Base-by-base conservation (phyloP, 805 yeast species). In the Ogataea nonfermentans region DNA sequence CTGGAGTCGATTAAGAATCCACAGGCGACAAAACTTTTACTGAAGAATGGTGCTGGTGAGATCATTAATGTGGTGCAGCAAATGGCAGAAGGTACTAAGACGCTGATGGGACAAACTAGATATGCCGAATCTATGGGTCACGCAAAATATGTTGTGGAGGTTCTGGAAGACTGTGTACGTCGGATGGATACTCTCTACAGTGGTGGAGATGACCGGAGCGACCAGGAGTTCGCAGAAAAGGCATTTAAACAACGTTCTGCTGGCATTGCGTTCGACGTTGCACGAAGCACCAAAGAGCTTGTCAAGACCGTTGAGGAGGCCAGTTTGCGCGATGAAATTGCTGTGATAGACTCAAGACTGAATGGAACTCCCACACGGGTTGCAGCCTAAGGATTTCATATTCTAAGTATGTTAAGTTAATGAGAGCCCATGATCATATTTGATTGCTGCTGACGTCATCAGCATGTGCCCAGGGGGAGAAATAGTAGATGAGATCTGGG, bases 221-320 rank as follows among this genome's bases (percentile, higher is more conserved):
- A 80, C 48, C 65, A 56, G 24, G 86, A 81, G 38, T 80, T 74
- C 57, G 96, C 96, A 2, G 95, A 88, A 57, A 84, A 85, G 61
- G 84, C 84, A 52, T 83, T 88, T 67, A 87, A 87, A 63, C 97
- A 91, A 63, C 77, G 97, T 55, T 76, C 91, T 49, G 98, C 98
- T 0, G 97, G 97, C 2, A 84, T 90, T 51, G 91, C 96, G 20
- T 91, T 89, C 66, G 98, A 91, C 61, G 86, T 91, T 65, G 97
- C 97, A 16, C 89, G 91, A 63, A 84, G 95, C 61, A 91, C 97
- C 4, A 91, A 90, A 62, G 98, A 91, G 62, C 73, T 91, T 57
- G 98, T 91, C 14, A 90, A 90, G 66, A 86, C 95, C 1, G 96
- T 91, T 4, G 97, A 91, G 60, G 97, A 90, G 59, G 95, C 95